Evolutionary conservation across 164 flowering plant genomes (phyloP).

Genomic region (Aristolochia californica): DNA sequence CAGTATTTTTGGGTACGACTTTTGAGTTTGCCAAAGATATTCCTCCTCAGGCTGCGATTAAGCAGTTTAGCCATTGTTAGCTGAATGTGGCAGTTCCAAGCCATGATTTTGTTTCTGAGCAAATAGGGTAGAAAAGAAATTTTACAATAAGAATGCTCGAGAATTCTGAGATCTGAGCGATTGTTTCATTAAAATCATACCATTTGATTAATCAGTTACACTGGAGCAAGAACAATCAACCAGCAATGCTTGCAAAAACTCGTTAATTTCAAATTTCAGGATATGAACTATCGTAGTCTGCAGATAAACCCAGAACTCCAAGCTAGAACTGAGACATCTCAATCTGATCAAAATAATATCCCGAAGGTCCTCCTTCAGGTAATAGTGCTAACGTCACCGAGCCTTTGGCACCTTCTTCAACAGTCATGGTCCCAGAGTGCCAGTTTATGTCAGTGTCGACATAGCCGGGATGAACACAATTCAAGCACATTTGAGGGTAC

Average conservation of each 20-base stretch:
- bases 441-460: constrained; percentile 26
- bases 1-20: too few species aligned
- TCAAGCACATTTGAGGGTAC: constrained; percentile 23
- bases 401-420: constrained; percentile 33
- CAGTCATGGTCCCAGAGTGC: constrained; percentile 17
- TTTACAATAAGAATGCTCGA: background rate
- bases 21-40: background rate
- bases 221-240: too few species aligned
- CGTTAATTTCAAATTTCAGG: too few species aligned
- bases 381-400: constrained; percentile 27
- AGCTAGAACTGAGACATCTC: too few species aligned
- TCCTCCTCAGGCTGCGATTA: background rate
- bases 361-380: constrained; percentile 30
- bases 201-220: too few species aligned
- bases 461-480: constrained; percentile 35
- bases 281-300: too few species aligned
- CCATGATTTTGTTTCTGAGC: constrained; percentile 1
- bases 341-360: constrained; percentile 25
- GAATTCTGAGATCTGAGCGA: background rate
- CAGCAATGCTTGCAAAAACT: too few species aligned
- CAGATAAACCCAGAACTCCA: too few species aligned
- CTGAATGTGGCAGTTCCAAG: constrained; percentile 3
- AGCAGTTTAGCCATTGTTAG: background rate
- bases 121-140: background rate
- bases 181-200: too few species aligned